phyloP scores from a whole-genome alignment of 495 filamentous ascomycete genomes.

The Neurospora intermedia region DNA sequence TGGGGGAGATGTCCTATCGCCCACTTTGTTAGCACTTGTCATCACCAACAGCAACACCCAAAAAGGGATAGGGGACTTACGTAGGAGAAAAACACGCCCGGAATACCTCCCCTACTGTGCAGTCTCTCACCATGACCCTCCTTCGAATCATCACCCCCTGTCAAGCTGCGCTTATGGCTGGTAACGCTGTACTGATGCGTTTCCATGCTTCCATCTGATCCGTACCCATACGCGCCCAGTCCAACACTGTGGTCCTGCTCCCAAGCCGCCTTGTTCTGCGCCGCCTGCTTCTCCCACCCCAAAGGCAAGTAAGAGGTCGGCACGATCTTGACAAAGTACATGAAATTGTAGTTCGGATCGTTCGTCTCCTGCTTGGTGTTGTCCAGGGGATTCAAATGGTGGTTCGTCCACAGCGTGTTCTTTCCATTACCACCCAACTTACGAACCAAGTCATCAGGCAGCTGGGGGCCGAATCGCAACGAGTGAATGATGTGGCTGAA shows the following conservation, averaged over 20 bases:
- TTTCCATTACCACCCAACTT: constrained; percentile 34
- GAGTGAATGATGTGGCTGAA: constrained; percentile 85
- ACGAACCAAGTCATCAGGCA: constrained; percentile 62
- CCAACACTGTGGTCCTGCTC: constrained; percentile 32
- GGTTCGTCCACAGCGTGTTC: constrained; percentile 65
- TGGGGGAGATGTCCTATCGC: constrained; percentile 84
- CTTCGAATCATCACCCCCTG: constrained; percentile 67
- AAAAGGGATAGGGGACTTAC: constrained; percentile 27
- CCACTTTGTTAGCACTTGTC: constrained; percentile 1
- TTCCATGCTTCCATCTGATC: constrained; percentile 70
- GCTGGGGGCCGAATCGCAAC: constrained; percentile 82
- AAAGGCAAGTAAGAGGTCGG: constrained; percentile 88
- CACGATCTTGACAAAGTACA: constrained; percentile 99
- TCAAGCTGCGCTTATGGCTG: constrained; percentile 78
- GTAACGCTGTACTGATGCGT: constrained; percentile 98
- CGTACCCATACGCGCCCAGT: constrained; percentile 53
- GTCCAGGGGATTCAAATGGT: constrained; percentile 90
- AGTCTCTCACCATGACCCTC: constrained; percentile 85
- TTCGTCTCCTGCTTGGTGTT: constrained; percentile 62
- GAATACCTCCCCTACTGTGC: constrained; percentile 84
- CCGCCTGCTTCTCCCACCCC: constrained; percentile 49
- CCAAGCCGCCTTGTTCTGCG: constrained; percentile 9
- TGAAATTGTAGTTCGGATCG: constrained; percentile 84
- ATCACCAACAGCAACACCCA: too few relatives aligned
- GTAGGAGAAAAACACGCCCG: constrained; percentile 97